phyloP scores from a whole-genome alignment of 2,329 filamentous ascomycete genomes.

The Endoconidiophora laricicola region DNA sequence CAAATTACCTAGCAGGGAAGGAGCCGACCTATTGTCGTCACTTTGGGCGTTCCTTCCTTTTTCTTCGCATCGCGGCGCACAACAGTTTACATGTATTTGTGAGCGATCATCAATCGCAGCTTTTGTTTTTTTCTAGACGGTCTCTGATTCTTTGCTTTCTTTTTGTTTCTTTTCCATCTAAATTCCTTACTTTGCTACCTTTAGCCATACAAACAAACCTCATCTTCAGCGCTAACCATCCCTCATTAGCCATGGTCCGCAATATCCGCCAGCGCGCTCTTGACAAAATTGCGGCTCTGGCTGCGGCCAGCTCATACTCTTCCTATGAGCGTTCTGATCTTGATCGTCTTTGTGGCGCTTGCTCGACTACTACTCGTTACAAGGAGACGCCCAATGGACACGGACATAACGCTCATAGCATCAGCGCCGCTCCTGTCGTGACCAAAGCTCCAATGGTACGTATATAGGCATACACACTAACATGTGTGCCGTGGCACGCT shows the following conservation, averaged over 20 bases:
- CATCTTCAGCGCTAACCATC: background rate
- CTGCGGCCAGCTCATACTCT: constrained; percentile 34
- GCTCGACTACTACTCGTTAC: constrained; percentile 28
- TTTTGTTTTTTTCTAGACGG: background rate
- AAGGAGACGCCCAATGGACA: constrained; percentile 32
- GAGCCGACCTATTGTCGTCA: background rate
- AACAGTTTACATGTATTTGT: too few species aligned
- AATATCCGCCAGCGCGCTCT: constrained; percentile 46
- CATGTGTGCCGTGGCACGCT: background rate
- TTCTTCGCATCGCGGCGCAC: background rate
- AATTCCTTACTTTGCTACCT: background rate
- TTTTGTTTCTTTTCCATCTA: background rate
- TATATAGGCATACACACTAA: background rate
- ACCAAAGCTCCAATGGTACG: constrained; percentile 45
- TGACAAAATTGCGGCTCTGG: constrained; percentile 48
- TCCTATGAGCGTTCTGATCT: constrained; percentile 47
- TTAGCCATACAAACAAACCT: background rate
- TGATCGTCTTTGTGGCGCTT: constrained; percentile 43
- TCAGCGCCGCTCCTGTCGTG: constrained; percentile 21
- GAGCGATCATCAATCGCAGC: too few species aligned
- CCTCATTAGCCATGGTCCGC: constrained; percentile 26
- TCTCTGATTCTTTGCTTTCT: background rate
- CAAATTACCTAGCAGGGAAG: background rate
- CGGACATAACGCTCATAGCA: constrained; percentile 1
- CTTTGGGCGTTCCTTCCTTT: background rate